Evolutionary conservation across 805 yeast species (phyloP), one percentile per base, ranked within the genome.

Genomic region (Kregervanrija fluxuum): DNA sequence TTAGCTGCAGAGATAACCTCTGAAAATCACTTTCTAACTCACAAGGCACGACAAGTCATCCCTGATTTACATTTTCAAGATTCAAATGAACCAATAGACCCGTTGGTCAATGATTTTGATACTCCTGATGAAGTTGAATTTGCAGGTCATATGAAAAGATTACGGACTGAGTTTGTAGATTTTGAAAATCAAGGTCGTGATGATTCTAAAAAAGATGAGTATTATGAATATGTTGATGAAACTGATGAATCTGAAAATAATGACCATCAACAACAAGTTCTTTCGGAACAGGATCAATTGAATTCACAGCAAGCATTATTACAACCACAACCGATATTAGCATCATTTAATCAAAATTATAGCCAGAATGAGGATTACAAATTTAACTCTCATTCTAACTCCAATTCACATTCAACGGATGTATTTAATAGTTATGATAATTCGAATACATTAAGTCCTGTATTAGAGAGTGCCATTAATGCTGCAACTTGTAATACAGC

Each of bases 81-180:
- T n/a, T 10, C 22, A 5, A 16, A 9, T 10, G 41, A 37, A 12
- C 13, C n/a, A 16, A 42, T 42, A 14, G 52, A 50, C 39, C 46
- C 46, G 5, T 33, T 38, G 1, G 22, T 50, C 13, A 47, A 71
- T 52, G 80, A 76, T 54, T 57, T 60, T 22, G 82, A 76, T 50
- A 69, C 79, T 1, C 70, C 65, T 12, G 65, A 59, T 44, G 82
- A 77, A 55, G 61, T 68, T 33, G 71, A 65, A 35, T 75, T 69
- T 55, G 74, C 78, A 1, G 67, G 65, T 14, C 65, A 61, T 36
- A 76, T 77, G 82, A 70, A 66, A 52, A 56, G 59, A 42, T 56
- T 71, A 15, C 65, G 82, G 47, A 49, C 63, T 40, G 49, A 50
- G n/a, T 60, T 59, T 43, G 53, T 60, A 16, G 43, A 49, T 22